Conservation (phyloP, 2,329 filamentous ascomycete genomes). For the Huntiella moniliformis region DNA sequence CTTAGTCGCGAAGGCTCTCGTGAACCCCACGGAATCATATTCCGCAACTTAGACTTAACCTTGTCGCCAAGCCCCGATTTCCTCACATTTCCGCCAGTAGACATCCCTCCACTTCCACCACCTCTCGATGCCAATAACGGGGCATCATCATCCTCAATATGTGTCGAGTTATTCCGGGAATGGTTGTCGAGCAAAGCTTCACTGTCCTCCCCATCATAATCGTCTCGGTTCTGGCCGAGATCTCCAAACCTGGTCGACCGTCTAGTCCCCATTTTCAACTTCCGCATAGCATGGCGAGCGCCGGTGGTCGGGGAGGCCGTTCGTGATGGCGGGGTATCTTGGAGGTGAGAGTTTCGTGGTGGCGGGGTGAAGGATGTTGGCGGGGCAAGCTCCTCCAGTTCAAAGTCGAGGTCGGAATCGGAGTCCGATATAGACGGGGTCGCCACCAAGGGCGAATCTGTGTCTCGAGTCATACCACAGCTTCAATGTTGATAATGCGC, state of each 20-base stretch:
- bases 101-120: conserved; percentile 12
- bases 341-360: conserved; percentile 22
- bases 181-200: conserved; percentile 43
- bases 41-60: conserved; percentile 34
- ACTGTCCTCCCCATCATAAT: conserved; percentile 41
- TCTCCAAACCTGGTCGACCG: conserved; percentile 39
- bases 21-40: conserved; percentile 37
- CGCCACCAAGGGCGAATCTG: too few species aligned
- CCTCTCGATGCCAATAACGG: conserved; percentile 41
- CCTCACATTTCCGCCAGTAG: neutral
- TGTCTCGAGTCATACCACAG: too few species aligned
- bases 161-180: conserved; percentile 38
- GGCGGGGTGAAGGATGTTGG: conserved; percentile 18
- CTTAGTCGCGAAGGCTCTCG: conserved; percentile 1
- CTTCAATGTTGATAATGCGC: too few species aligned
- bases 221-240: conserved; percentile 35
- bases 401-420: conserved; percentile 50
- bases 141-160: conserved; percentile 48
- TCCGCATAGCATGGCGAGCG: conserved; percentile 50
- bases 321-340: conserved; percentile 14
- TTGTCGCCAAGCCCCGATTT: conserved; percentile 3
- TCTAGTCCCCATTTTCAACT: conserved; percentile 46
- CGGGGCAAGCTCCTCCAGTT: conserved; percentile 65
- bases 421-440: conserved; percentile 35
- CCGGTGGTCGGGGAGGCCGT: conserved; percentile 10